Conservation (phyloP, 129 eudicot genomes). For the Deinandra increscens region DNA sequence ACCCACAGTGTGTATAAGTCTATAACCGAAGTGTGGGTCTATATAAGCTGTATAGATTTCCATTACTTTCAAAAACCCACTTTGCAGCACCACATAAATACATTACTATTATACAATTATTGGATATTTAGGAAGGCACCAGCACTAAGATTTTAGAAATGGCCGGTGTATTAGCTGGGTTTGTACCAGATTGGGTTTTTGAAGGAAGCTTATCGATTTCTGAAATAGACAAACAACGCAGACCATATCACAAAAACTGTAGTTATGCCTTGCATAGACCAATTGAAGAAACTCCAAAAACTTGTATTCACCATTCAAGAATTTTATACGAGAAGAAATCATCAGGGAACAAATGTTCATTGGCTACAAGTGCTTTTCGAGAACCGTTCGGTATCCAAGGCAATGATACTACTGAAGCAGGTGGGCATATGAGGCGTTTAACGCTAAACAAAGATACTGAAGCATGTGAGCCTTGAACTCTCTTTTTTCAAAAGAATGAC, state of each 20-base stretch:
- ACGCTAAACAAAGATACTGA: too few relatives aligned
- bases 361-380: too few relatives aligned
- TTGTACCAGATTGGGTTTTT: not conserved
- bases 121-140: too few relatives aligned
- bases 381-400: not conserved
- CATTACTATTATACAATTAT: not conserved
- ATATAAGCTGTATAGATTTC: not conserved
- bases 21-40: not conserved
- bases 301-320: conserved; percentile 8
- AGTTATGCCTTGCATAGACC: conserved; percentile 6
- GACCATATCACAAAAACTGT: conserved; percentile 19
- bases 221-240: conserved; percentile 9
- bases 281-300: not conserved
- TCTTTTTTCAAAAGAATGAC: too few relatives aligned
- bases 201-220: conserved; percentile 10
- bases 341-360: conserved; percentile 3
- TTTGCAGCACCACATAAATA: too few relatives aligned
- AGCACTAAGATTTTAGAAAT: too few relatives aligned
- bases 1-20: not conserved
- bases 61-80: not conserved
- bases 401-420: not conserved
- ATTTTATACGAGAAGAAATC: conserved; percentile 32
- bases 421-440: not conserved
- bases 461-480: too few relatives aligned
- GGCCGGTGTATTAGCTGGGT: not conserved